A percentile compares a stretch with the other conserved stretches of the same genome.
Evolutionary conservation across 2,329 filamentous ascomycete genomes (phyloP).

Genomic region (Moelleriella libera): DNA sequence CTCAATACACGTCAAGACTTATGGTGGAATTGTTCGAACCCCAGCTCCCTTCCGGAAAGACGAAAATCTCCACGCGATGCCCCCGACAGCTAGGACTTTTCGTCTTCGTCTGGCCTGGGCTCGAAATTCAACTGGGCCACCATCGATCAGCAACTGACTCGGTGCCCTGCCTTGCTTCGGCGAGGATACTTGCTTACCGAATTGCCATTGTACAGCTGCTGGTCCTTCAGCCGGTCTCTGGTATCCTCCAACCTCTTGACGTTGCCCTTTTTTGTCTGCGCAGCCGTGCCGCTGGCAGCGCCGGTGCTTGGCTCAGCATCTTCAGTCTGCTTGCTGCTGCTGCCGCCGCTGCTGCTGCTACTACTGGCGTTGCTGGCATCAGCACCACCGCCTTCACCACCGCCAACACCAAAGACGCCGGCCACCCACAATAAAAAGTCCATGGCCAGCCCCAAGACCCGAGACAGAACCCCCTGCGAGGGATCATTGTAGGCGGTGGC

Average conservation of each 20-base stretch:
- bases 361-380: too few species aligned
- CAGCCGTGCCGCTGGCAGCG: background rate
- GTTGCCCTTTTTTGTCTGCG: conserved; percentile 10
- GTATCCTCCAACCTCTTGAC: conserved; percentile 26
- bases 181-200: conserved; percentile 39
- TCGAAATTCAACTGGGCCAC: conserved; percentile 49
- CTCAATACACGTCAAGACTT: too few species aligned
- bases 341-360: too few species aligned
- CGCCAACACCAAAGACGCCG: conserved; percentile 13
- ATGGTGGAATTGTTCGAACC: background rate
- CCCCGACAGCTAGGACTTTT: conserved; percentile 13
- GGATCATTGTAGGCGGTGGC: conserved; percentile 24
- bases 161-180: background rate
- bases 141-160: background rate
- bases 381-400: background rate
- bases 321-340: too few species aligned
- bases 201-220: conserved; percentile 84
- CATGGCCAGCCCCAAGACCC: conserved; percentile 15
- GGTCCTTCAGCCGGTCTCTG: conserved; percentile 37
- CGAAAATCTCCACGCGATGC: background rate
- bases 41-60: too few species aligned
- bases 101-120: conserved; percentile 46
- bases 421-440: conserved; percentile 22
- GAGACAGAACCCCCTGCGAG: conserved; percentile 14
- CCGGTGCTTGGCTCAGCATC: too few species aligned